Conservation (phyloP, 208 protist genomes). For the Trypanosoma vivax region DNA sequence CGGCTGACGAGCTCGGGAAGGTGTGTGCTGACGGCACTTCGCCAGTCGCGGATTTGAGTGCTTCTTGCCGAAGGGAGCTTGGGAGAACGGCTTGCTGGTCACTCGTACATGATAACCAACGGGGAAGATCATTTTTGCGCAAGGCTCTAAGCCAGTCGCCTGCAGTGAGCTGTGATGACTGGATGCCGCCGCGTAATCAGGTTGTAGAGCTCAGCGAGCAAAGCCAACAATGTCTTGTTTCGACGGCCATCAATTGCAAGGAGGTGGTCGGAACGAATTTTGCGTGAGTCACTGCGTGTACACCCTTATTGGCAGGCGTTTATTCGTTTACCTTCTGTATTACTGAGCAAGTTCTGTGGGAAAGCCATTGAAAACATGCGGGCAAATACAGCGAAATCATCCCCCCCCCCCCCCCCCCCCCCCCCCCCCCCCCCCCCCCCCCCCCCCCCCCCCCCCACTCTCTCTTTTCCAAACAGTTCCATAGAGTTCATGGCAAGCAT, state of each 20-base stretch:
- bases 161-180: slow-evolving; percentile 15
- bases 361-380: too few relatives aligned
- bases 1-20: too few relatives aligned
- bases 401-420: too few relatives aligned
- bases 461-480: too few relatives aligned
- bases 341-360: too few relatives aligned
- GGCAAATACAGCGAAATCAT: too few relatives aligned
- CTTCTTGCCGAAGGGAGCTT: slow-evolving; percentile 30
- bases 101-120: slow-evolving; percentile 43
- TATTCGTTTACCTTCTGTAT: too few relatives aligned
- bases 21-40: not conserved
- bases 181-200: slow-evolving; percentile 1
- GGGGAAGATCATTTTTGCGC: slow-evolving; percentile 38
- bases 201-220: not conserved
- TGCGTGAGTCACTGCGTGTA: too few relatives aligned
- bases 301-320: too few relatives aligned
- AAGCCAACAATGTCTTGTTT: slow-evolving; percentile 7
- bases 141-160: slow-evolving; percentile 23
- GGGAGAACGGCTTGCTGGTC: slow-evolving; percentile 37
- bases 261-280: slow-evolving; percentile 12
- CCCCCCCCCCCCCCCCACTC: too few relatives aligned
- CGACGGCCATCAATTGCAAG: slow-evolving; percentile 15
- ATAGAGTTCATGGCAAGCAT: too few relatives aligned
- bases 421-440: too few relatives aligned
- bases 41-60: not conserved